Percentiles rank a stretch among this genome's conserved stretches.
Evolutionary conservation across 257 asterid genomes (phyloP).

Genomic region (Gynochthodes officinalis): DNA sequence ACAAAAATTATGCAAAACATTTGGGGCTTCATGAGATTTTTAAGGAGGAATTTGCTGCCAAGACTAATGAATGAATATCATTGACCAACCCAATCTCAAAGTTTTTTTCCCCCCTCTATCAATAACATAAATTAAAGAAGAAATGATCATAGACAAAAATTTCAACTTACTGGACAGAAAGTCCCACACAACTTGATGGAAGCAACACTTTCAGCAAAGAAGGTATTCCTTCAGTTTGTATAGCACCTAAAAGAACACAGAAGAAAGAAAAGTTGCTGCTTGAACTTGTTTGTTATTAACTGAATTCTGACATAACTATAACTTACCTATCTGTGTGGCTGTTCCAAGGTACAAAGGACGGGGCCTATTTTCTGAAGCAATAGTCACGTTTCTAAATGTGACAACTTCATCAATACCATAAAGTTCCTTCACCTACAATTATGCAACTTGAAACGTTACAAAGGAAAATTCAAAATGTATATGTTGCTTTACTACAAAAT

Average conservation of each 20-base stretch:
- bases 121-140: not conserved
- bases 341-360: slow-evolving; percentile 89
- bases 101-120: not conserved
- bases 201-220: slow-evolving; percentile 83
- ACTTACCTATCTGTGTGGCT: slow-evolving; percentile 93
- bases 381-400: slow-evolving; percentile 75
- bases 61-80: not conserved
- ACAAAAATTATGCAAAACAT: not conserved
- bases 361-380: slow-evolving; percentile 84
- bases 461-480: slow-evolving; percentile 3
- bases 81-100: not conserved
- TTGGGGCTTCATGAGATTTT: not conserved
- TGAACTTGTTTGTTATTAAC: slow-evolving; percentile 5
- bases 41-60: not conserved
- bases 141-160: slow-evolving; percentile 10
- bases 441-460: slow-evolving; percentile 20
- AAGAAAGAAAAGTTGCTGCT: slow-evolving; percentile 4
- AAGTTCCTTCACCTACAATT: slow-evolving; percentile 80
- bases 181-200: slow-evolving; percentile 81
- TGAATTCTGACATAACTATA: slow-evolving; percentile 10
- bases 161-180: slow-evolving; percentile 74
- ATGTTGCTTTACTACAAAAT: not conserved
- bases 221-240: slow-evolving; percentile 98
- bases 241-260: slow-evolving; percentile 58
- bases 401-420: slow-evolving; percentile 77